phyloP scores from a whole-genome alignment of 805 yeast genomes.

The Candida sonorensis region DNA sequence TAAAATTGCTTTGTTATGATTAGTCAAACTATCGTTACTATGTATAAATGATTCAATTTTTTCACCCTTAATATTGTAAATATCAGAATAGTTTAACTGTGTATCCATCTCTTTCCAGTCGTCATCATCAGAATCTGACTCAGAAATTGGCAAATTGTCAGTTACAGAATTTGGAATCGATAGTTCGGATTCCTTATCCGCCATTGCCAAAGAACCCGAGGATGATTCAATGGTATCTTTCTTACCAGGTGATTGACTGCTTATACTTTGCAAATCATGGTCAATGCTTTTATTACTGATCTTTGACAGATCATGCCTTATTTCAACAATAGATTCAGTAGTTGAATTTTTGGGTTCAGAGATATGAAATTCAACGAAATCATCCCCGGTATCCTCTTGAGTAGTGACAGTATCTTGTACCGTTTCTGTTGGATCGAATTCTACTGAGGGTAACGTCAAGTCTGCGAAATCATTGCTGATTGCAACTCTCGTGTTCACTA shows the following conservation, averaged over 20 bases:
- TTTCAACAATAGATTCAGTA: conserved; percentile 14
- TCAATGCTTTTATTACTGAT: conserved; percentile 1
- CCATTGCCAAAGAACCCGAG: too few species aligned
- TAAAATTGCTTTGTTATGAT: conserved; percentile 3
- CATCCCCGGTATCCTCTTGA: conserved; percentile 9
- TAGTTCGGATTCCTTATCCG: too few species aligned
- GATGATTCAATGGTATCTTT: background rate
- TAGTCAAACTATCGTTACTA: conserved; percentile 18
- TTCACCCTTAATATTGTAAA: conserved; percentile 77
- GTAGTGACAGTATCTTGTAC: background rate
- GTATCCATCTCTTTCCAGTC: conserved; percentile 89
- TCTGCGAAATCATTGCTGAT: conserved; percentile 1
- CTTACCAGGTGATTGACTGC: background rate
- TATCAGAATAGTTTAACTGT: conserved; percentile 58
- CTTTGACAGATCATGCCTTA: conserved; percentile 12
- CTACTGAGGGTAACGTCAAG: too few species aligned
- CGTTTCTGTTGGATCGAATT: too few species aligned
- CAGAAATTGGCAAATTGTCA: too few species aligned
- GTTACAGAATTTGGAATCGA: too few species aligned
- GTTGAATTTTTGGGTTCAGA: conserved; percentile 7
- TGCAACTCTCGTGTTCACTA: conserved; percentile 1
- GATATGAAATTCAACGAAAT: conserved; percentile 23
- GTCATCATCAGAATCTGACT: conserved; percentile 27
- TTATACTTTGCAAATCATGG: background rate
- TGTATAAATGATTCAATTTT: conserved; percentile 36